phyloP scores from a whole-genome alignment of 192 early-diverging fungal genomes.

The Cetraspora pellucida region DNA sequence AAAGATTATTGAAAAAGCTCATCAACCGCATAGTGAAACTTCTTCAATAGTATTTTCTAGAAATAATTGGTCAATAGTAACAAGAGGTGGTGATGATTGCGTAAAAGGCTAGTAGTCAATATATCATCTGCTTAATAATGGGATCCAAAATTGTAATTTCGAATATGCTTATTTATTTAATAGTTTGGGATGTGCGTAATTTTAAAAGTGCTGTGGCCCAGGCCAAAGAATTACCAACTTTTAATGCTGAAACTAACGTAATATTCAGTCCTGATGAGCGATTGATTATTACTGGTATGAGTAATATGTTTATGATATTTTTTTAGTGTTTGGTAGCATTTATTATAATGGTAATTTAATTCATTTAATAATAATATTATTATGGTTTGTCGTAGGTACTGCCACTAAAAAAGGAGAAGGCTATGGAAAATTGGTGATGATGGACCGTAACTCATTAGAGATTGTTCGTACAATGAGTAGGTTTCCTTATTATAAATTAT shows the following conservation, averaged over 20 bases:
- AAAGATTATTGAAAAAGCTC: constrained; percentile 70
- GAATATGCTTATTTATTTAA: background rate
- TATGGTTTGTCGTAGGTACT: constrained; percentile 42
- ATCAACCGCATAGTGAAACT: constrained; percentile 66
- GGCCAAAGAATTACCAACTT: constrained; percentile 56
- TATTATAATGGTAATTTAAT: no score
- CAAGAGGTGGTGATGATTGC: constrained; percentile 81
- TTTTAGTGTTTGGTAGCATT: no score
- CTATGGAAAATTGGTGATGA: constrained; percentile 65
- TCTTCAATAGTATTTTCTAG: constrained; percentile 71
- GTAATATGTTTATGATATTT: no score
- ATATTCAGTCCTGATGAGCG: constrained; percentile 84
- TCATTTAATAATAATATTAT: no score
- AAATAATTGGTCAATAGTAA: constrained; percentile 66
- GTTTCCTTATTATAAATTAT: constrained; percentile 9
- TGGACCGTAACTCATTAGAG: constrained; percentile 64
- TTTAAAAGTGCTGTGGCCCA: constrained; percentile 65
- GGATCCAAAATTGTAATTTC: background rate
- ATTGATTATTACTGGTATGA: constrained; percentile 71
- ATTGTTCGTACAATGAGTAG: constrained; percentile 55
- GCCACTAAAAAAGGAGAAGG: constrained; percentile 72
- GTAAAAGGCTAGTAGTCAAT: constrained; percentile 60
- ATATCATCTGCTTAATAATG: background rate
- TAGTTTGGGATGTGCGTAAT: constrained; percentile 89
- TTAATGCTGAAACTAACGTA: constrained; percentile 76